Base-by-base conservation (phyloP, 495 filamentous ascomycete species). In the Aspergillus heteromorphus region DNA sequence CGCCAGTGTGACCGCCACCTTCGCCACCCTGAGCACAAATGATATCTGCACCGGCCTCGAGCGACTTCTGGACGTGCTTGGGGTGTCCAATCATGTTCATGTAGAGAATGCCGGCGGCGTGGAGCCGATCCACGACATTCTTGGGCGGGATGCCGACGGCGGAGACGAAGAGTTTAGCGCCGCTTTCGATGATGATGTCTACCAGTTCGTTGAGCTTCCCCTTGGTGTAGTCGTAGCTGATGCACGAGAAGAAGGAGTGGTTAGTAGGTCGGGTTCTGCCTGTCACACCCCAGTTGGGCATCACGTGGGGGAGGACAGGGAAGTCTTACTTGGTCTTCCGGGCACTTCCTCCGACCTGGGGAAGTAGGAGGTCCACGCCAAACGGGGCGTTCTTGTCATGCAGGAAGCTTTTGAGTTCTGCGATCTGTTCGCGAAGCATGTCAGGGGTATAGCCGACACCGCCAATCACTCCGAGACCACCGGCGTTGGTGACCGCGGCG, bases 71-170 rank as follows among this genome's bases (percentile, higher is more conserved):
- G 45, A 96, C 92, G 76, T 98, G 93, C 83, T 98, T 98, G 59
- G 95, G 95, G 82, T 97, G 93, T 53, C 92, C 93, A 69, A 98
- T 95, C 93, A 98, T 98, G 84, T 98, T 98, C 93, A 98, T 98
- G 83, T 92, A 96, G 51, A 95, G 79, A 56, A 98, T 80, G 51
- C 92, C 92, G 65, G 82, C 77, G 58, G 83, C 81, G 81, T 98
- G 93, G 30, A 98, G 84, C 58, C 78, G 84, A 45, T 97, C 89
- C 56, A 98, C 93, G 55, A 96, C 85, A 54, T 81, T 73, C 67
- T 88, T 87, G 50, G 95, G 92, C 21, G 93, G 91, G 6, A 98
- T 87, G 70, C 93, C 93, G 69, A 98, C 89, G 66, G 93, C 93
- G 59, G 88, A 95, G 65, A 98, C 95, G 74, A 98, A 98, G 51